These are phyloP conservation scores for Alternaria rosae DNA, from an alignment of 2,329 filamentous ascomycete species.

Conservation along the genomic window DNA sequence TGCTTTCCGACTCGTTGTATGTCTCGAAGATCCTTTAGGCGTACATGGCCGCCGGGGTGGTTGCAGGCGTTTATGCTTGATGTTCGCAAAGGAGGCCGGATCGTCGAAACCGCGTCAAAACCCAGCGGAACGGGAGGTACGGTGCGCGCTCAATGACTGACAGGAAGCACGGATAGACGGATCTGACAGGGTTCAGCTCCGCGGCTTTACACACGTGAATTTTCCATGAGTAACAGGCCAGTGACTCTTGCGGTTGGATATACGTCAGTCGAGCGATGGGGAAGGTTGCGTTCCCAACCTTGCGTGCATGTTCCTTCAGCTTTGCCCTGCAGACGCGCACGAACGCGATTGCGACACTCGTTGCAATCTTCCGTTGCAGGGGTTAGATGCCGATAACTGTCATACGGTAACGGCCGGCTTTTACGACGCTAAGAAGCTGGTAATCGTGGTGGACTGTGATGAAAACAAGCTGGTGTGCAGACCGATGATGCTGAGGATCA, in stretches of 20 bases:
- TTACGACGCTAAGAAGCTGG: slow-evolving; percentile 5
- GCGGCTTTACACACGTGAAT: slow-evolving; percentile 8
- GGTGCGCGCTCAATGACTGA: slow-evolving; percentile 12
- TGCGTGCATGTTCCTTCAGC: background rate
- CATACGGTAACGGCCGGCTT: slow-evolving; percentile 2
- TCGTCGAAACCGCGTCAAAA: slow-evolving; percentile 4
- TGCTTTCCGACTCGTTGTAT: slow-evolving; percentile 5
- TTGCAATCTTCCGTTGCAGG: slow-evolving; percentile 12
- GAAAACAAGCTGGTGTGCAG: slow-evolving; percentile 2
- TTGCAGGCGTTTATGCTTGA: slow-evolving; percentile 1
- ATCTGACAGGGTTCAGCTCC: slow-evolving; percentile 9
- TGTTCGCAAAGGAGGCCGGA: slow-evolving; percentile 1
- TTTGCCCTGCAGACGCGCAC: slow-evolving; percentile 1
- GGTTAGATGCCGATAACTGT: slow-evolving; percentile 9
- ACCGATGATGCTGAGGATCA: background rate
- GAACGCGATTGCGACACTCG: slow-evolving; percentile 5
- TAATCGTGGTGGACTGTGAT: background rate
- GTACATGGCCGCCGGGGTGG: background rate
- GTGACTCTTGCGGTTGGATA: background rate
- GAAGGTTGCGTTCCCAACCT: background rate
- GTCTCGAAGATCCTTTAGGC: background rate
- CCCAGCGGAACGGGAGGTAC: slow-evolving; percentile 20
- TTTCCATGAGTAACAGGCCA: slow-evolving; percentile 7
- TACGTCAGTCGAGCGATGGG: background rate
- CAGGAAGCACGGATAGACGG: slow-evolving; percentile 11